Percentiles rank a stretch among this genome's conserved stretches.
Evolutionary conservation across 169 alveolate genomes (phyloP).

Genomic region (Plasmodium relictum): DNA sequence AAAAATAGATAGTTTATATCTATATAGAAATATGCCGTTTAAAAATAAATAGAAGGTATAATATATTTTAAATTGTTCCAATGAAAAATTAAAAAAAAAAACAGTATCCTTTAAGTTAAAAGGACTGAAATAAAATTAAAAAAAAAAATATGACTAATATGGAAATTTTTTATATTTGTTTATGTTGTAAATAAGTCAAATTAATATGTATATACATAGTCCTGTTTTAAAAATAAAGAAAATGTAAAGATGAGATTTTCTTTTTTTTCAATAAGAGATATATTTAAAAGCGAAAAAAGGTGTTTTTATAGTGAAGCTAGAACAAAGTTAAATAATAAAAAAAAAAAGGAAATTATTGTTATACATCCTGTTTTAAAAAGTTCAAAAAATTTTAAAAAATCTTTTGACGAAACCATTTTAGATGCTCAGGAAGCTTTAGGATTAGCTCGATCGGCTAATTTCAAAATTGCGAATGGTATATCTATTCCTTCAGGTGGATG

Average conservation of each 20-base stretch:
- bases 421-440: constrained; percentile 78
- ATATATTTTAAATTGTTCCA: background rate
- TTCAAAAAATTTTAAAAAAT: constrained; percentile 15
- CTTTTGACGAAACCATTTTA: constrained; percentile 42
- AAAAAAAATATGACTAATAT: background rate
- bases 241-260: background rate
- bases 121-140: background rate
- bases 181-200: no score
- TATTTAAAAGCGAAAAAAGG: constrained; percentile 13
- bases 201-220: background rate
- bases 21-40: background rate
- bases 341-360: constrained; percentile 68
- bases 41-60: background rate
- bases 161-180: no score
- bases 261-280: constrained; percentile 2
- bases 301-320: constrained; percentile 18
- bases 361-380: constrained; percentile 57
- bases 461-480: constrained; percentile 66
- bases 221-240: background rate
- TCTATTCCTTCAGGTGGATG: constrained; percentile 77
- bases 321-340: background rate
- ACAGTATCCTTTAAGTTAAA: background rate
- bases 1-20: background rate
- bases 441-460: constrained; percentile 71
- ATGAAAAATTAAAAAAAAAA: background rate